Evolutionary conservation across 2,329 filamentous ascomycete genomes (phyloP).

Genomic region (Colletotrichum salicis): DNA sequence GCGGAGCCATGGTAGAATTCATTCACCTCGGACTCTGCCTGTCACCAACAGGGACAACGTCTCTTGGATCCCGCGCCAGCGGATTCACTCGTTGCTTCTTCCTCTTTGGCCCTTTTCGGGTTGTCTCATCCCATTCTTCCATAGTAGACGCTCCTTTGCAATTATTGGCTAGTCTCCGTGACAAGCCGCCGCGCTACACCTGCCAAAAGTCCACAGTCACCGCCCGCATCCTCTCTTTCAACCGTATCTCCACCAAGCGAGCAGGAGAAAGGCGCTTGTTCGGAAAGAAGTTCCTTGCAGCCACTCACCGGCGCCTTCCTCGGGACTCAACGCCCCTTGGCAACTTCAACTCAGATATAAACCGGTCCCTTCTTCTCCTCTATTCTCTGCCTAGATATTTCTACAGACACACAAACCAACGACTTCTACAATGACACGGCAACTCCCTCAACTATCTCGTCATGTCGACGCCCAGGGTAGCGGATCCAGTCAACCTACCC

Average conservation of each 20-base stretch:
- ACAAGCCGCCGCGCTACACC: background rate
- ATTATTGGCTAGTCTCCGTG: slow-evolving; percentile 23
- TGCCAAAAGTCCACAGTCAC: slow-evolving; percentile 7
- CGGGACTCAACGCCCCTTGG: background rate
- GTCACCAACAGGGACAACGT: background rate
- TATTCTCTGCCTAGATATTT: too few species aligned
- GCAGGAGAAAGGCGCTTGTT: background rate
- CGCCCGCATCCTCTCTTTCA: background rate
- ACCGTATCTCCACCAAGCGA: slow-evolving; percentile 22
- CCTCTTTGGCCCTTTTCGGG: background rate
- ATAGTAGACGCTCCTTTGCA: background rate
- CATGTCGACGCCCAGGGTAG: slow-evolving; percentile 32
- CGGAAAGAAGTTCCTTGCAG: background rate
- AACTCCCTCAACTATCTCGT: slow-evolving; percentile 34
- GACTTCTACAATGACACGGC: slow-evolving; percentile 32
- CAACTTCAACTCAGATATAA: slow-evolving; percentile 20
- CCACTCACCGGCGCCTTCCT: slow-evolving; percentile 13
- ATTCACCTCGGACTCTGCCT: background rate
- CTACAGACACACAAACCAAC: background rate
- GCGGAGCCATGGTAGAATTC: background rate
- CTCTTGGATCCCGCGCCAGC: slow-evolving; percentile 1
- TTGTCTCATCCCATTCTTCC: slow-evolving; percentile 16
- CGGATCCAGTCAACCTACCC: slow-evolving; percentile 18
- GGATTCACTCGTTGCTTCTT: slow-evolving; percentile 15
- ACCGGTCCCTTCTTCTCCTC: slow-evolving; percentile 6